Base-by-base conservation (phyloP, 306 rosid genomes). In the Glycine latifolia region DNA sequence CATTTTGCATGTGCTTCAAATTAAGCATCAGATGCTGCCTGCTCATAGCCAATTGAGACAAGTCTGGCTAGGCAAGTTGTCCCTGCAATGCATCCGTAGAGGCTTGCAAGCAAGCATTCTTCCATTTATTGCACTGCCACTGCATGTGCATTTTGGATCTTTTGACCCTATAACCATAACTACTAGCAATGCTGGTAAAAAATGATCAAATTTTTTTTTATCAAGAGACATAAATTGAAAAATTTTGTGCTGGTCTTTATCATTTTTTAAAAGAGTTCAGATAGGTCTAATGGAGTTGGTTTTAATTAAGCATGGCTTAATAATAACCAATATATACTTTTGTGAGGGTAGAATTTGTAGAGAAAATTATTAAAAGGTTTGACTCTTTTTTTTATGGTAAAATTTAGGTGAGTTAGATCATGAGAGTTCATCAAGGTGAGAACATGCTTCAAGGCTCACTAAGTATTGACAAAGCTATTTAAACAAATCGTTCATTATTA, bases 1-100 rank as follows among this genome's bases (percentile, higher is more conserved):
- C 60, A 48, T 67, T 76, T 65, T 75, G 60, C 79, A 54, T 77
- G 79, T 81, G 80, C 83, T 53, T 17, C 63, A 77, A 58, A n/a
- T 9, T 48, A 41, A 65, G 71, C 54, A 65, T 77, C 74, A 78
- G 79, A 66, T 77, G 20, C 66, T 73, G 55, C 84, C 73, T 71
- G 44, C 47, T 56, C 55, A 14, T 17, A 67, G 60, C 55, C 33
- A 43, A 59, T 50, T 67, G 69, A 59, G 84, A 84, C 70, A 75
- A 60, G 46, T 60, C 16, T 76, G 76, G 76, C 79, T 7, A 54
- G 3, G 43, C 86, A 73, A 79, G 63, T 75, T 75, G 85, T 75
- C 44, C 48, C 50, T 75, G 60, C 61, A 54, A 55, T 62, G 71
- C 44, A 75, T 75, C 26, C 9, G 3, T 15, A 66, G 77, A 84